Base-by-base conservation (phyloP, 352 stramenopile genomes). In the Globisporangium spinosum region DNA sequence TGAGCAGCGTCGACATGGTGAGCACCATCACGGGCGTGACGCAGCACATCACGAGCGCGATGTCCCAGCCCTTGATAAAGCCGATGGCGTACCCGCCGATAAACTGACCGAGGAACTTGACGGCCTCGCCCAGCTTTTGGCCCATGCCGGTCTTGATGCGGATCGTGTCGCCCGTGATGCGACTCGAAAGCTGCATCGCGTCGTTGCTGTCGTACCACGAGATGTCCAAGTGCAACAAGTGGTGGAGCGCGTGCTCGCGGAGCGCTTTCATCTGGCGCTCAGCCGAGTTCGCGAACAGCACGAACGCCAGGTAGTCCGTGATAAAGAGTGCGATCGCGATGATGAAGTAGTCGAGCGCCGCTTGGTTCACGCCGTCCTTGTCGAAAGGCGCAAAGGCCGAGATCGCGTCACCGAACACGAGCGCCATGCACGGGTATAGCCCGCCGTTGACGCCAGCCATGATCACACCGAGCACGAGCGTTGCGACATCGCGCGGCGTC, bases 391-490 rank as follows among this genome's bases (percentile, higher is more conserved):
- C 53, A 49, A 87, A 87, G 13, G 71, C 70, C n/a, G 73, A 65
- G 67, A 87, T 74, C 3, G 72, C 74, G 15, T 83, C 53, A 12
- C 75, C 78, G 58, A 83, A 83, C 8, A 85, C 64, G 27, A 82
- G 65, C 27, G 71, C 72, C 74, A 80, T 78, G 34, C 69, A 78
- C 47, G 74, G 74, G 32, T 70, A 71, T 10, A 77, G 54, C 10
- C 49, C 59, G 25, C 76, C 76, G 49, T 82, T 82, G 35, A 72
- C 51, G 0, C 25, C 64, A 25, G 76, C 67, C 55, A 73, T 59
- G 20, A 75, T 0, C 13, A 72, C 35, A 2, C 71, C 72, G 6
- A 75, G 1, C 6, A 29, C 53, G 17, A 82, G 54, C 13, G 74
- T n/a, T 8, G 68, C 23, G 9, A 57, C 34, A 35, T 82, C 76